Conservation (phyloP, 2,329 filamentous ascomycete species). For the Mariannaea sp. region DNA sequence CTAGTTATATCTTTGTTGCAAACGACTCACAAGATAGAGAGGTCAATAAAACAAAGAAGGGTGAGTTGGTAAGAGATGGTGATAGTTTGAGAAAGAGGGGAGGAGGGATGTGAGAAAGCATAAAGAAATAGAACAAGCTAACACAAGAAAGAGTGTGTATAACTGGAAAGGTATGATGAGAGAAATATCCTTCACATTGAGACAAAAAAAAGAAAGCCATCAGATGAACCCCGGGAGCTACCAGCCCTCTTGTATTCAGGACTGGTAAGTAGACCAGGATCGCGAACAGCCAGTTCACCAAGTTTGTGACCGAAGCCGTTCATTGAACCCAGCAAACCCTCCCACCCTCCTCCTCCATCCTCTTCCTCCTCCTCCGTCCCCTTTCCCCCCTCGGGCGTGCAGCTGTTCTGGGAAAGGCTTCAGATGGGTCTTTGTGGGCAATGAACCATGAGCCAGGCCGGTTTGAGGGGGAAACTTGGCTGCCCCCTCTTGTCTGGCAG, state of each 20-base stretch:
- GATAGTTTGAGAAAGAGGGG: background rate
- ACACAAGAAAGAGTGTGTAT: background rate
- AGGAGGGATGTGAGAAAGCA: background rate
- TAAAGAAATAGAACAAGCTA: background rate
- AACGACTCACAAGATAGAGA: background rate
- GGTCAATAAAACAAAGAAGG: background rate
- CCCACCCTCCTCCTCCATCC: too few relatives aligned
- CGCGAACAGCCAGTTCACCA: constrained; percentile 32
- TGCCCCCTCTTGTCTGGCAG: constrained; percentile 9
- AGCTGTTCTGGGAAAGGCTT: constrained; percentile 35
- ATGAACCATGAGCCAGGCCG: constrained; percentile 10
- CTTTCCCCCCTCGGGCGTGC: too few relatives aligned
- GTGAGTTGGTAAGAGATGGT: background rate
- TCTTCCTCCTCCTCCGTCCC: too few relatives aligned
- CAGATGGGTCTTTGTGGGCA: constrained; percentile 22
- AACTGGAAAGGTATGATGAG: constrained; percentile 1
- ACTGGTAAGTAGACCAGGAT: constrained; percentile 22
- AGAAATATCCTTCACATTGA: background rate
- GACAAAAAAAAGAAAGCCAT: background rate
- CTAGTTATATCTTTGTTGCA: background rate
- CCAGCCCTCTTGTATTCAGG: constrained; percentile 30
- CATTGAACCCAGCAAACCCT: constrained; percentile 24
- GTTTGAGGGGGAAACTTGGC: constrained; percentile 21
- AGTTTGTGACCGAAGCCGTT: constrained; percentile 36
- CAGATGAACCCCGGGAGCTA: constrained; percentile 9